These are phyloP conservation scores for Pseudoturritis turrita DNA, from an alignment of 345 rosid genomes.

Conservation along the genomic window DNA sequence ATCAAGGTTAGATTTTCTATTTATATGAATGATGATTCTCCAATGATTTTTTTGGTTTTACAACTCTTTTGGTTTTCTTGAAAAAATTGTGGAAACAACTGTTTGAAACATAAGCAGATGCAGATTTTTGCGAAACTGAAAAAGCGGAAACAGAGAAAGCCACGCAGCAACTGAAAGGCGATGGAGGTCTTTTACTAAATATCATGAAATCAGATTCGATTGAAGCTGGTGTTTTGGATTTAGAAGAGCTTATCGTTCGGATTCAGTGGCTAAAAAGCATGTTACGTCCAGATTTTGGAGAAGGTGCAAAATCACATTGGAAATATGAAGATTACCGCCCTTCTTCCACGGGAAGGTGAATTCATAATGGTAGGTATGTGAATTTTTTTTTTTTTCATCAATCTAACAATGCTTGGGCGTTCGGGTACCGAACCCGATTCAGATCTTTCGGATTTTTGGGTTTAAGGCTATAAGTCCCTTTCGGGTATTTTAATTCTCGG, in stretches of 20 bases:
- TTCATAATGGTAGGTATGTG: neutral
- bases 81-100: neutral
- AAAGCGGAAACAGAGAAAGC: neutral
- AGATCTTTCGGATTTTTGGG: no score
- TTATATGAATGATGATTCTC: neutral
- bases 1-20: conserved; percentile 12
- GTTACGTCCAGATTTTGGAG: conserved; percentile 24
- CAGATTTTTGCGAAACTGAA: neutral
- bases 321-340: conserved; percentile 41
- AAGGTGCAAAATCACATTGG: conserved; percentile 31
- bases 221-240: conserved; percentile 57
- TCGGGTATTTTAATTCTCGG: no score
- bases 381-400: neutral
- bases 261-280: conserved; percentile 49
- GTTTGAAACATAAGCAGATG: neutral
- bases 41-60: neutral
- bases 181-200: conserved; percentile 28
- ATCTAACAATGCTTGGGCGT: no score
- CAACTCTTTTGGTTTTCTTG: neutral
- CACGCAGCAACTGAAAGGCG: conserved; percentile 26
- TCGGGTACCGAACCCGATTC: no score
- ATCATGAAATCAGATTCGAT: conserved; percentile 38
- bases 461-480: no score
- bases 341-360: conserved; percentile 25
- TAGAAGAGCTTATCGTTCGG: conserved; percentile 56